Base-by-base conservation (phyloP, 108 stramenopile species). In the Nitzschia palea region DNA sequence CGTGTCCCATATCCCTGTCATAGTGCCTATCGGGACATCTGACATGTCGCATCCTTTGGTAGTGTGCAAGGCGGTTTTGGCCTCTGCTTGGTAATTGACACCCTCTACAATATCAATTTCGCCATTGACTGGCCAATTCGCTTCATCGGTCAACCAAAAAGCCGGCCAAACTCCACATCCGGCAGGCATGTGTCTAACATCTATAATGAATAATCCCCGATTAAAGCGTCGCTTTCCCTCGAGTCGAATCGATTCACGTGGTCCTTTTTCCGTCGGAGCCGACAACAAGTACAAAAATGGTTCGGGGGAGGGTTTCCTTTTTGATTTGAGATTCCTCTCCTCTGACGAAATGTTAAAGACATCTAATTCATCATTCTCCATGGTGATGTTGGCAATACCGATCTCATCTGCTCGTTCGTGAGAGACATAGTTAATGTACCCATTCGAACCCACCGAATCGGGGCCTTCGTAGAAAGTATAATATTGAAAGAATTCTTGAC, bases 81-180 rank as follows among this genome's bases (percentile, higher is more conserved):
- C 91, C 23, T 77, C 80, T 12, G 80, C 52, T 58, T 91, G 91
- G 61, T 78, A 83, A 55, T 93, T 95, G 15, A 95, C 90, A 35
- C 91, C 90, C 65, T 95, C 94, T 2, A 95, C 83, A 47, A 95
- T 93, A 53, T 95, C 94, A 47, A 95, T 95, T 68, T 95, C 94
- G 51, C 94, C 94, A 74, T 93, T 89, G 29, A 86, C 85, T 0
- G 94, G 94, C 94, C 94, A 95, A 71, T 89, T 91, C 29, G 85
- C 86, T 74, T 91, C 90, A 45, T 91, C 88, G 1, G 89, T 91
- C 25, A 93, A 59, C 94, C 94, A 95, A 70, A 91, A 91, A 18
- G 94, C 94, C 4, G 94, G 91, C 94, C 94, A 95, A 5, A 82
- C 76, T 30, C 91, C 94, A 65, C 94, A 95, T 40, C 94, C 94